A percentile compares a stretch with the other conserved stretches of the same genome.
These are phyloP conservation scores for Penicillium sp. DNA, from an alignment of 2,329 filamentous ascomycete genomes.

Conservation along the genomic window DNA sequence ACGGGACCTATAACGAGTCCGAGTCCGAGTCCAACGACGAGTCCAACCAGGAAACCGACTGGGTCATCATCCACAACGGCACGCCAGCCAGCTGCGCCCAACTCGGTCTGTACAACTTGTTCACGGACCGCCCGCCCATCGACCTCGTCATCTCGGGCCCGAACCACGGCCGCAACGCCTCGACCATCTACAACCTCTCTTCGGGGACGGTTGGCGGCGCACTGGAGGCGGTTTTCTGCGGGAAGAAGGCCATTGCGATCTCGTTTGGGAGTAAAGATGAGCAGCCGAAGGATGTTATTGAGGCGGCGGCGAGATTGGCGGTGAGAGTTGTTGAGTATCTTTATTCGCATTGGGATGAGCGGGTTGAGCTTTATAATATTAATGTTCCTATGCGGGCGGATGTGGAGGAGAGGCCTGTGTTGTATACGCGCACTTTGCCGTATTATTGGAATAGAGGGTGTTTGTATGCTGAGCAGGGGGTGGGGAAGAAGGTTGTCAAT, in stretches of 20 bases:
- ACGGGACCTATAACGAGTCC: slow-evolving; percentile 51
- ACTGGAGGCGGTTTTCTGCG: slow-evolving; percentile 68
- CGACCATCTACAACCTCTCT: slow-evolving; percentile 70
- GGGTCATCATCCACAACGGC: slow-evolving; percentile 68
- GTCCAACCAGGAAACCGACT: slow-evolving; percentile 46
- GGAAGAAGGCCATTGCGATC: slow-evolving; percentile 67
- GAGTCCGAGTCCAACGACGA: neutral
- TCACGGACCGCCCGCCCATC: slow-evolving; percentile 61
- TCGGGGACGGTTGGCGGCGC: slow-evolving; percentile 73
- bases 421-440: slow-evolving; percentile 76
- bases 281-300: slow-evolving; percentile 72
- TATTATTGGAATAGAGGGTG: slow-evolving; percentile 77
- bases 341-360: slow-evolving; percentile 63
- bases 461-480: slow-evolving; percentile 70
- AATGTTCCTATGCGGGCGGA: slow-evolving; percentile 78
- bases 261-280: slow-evolving; percentile 78
- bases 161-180: slow-evolving; percentile 76
- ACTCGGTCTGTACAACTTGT: slow-evolving; percentile 73
- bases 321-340: slow-evolving; percentile 73
- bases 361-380: slow-evolving; percentile 76
- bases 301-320: slow-evolving; percentile 65
- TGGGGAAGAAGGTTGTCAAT: slow-evolving; percentile 43
- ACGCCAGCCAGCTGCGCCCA: slow-evolving; percentile 74
- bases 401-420: slow-evolving; percentile 63
- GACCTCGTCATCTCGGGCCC: slow-evolving; percentile 73